Evolutionary conservation across 2,329 filamentous ascomycete species (phyloP), one percentile per base, ranked within the genome.

Genomic region (Nothomitra cinnamomea): DNA sequence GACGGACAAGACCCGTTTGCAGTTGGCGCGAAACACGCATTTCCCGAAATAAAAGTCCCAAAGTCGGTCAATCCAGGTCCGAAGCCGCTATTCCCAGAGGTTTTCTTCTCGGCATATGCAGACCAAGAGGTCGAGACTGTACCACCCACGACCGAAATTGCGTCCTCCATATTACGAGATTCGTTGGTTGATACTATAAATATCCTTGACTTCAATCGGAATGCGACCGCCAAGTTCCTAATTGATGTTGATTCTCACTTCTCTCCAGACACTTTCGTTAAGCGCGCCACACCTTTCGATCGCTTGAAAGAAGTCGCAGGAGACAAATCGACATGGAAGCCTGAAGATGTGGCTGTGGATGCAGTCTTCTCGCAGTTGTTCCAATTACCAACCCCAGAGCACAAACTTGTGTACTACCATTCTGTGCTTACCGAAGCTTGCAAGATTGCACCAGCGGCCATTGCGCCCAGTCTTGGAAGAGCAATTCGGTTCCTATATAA

Each of bases 171-270:
- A 40, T 76, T 98, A 55, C 80, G 92, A 49, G 92, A 98, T 65
- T 80, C 80, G 0, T 76, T 96, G 54, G 76, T 87, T 40, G 92
- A 98, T 65, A 95, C 89, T 0, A 92, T 98, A 68, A 95, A 95
- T 64, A 82, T 87, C 52, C 75, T 98, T 15, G 80, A 96, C 69
- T 95, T 87, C 71, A 98, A 96, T 67, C 83, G 92, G 57, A 86
- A 88, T 60, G 78, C 82, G 35, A 83, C 85, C 0, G 90, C 92
- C 40, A 87, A 88, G 55, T 92, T 87, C 61, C 72, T 98, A 36
- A 94, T 95, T 62, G 89, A 96, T 61, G 75, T 95, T 36, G 92
- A 98, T 66, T 94, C 86, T 67, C 98, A 92, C 69, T 98, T 95
- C 70, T 78, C 88, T 0, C 80, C 86, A 8, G 79, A 82, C 53